phyloP scores from a whole-genome alignment of 1,284 basidiomycete genomes.

The Cryptococcus hybrid region DNA sequence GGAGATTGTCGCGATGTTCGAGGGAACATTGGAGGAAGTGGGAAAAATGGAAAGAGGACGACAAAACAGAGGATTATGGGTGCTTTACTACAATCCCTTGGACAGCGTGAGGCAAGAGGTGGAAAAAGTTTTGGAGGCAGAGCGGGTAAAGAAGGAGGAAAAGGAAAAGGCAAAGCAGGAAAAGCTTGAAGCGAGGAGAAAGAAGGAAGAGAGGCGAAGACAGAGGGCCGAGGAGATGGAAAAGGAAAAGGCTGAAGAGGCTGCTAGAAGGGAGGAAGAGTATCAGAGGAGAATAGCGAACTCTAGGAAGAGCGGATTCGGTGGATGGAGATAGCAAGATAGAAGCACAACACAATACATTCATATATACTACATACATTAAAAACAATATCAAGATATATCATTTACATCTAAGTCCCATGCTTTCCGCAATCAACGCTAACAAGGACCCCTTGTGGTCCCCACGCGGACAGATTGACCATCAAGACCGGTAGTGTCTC shows the following conservation, averaged over 20 bases:
- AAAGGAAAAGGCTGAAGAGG: slow-evolving; percentile 53
- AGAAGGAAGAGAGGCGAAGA: slow-evolving; percentile 18
- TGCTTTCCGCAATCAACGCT: slow-evolving; percentile 33
- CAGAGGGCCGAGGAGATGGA: slow-evolving; percentile 64
- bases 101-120: slow-evolving; percentile 80
- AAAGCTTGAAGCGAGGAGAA: slow-evolving; percentile 14
- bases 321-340: background rate
- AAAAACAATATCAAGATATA: background rate
- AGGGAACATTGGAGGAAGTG: slow-evolving; percentile 75
- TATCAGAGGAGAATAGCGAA: background rate
- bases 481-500: slow-evolving; percentile 26
- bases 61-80: slow-evolving; percentile 66
- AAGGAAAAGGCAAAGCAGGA: slow-evolving; percentile 38
- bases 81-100: slow-evolving; percentile 74
- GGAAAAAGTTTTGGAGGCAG: slow-evolving; percentile 69
- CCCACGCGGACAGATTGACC: slow-evolving; percentile 30
- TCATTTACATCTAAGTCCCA: slow-evolving; percentile 8
- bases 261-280: slow-evolving; percentile 2
- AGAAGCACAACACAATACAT: background rate
- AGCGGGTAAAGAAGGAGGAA: slow-evolving; percentile 56
- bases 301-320: background rate
- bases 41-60: slow-evolving; percentile 79
- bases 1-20: slow-evolving; percentile 58
- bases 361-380: background rate
- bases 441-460: slow-evolving; percentile 30